Evolutionary conservation across 495 filamentous ascomycete genomes (phyloP), one percentile per base, ranked within the genome.

Genomic region (Friedmanniomyces endolithicus): DNA sequence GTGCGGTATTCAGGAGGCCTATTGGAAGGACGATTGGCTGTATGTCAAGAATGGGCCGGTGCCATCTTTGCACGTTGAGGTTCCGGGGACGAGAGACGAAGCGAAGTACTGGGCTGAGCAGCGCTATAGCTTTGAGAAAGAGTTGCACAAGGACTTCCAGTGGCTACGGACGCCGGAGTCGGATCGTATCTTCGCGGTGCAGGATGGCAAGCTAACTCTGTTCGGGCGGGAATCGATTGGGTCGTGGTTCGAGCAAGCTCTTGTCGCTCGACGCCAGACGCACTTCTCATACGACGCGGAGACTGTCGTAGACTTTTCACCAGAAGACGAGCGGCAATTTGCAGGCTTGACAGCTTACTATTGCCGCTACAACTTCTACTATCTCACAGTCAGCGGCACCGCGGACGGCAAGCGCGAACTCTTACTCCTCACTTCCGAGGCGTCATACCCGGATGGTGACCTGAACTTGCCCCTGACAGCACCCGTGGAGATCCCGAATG

Each of bases 41-140:
- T 78, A 77, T 52, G 68, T 79, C 52, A 78, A 80, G 67, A 68
- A 76, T 45, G 75, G 75, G 0, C 74, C 77, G 2, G 68, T 78
- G 16, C 77, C 77, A 8, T 75, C 70, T 1, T 68, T 80, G 0
- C 64, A 65, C 23, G 75, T 79, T 27, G 76, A 79, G 11, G 61
- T 80, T 11, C 77, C 70, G 0, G 76, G 60, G 1, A 59, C 63
- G 7, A 64, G 72, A 12, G 68, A 80, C 52, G 76, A 79, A 8
- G 63, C 35, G 11, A 50, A 59, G 27, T 80, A 80, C 65, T 80
- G 77, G 77, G 68, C 63, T 0, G 72, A 76, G 56, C 65, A 73
- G 57, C 57, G 63, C 17, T 80, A 80, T 55, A 68, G 68, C 0
- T 80, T 80, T 52, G 61, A 70, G 24, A 51, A 52, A 19, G 33